Base-by-base conservation (phyloP, 176 grass and related monocot genomes). In the Tillandsia leiboldiana region DNA sequence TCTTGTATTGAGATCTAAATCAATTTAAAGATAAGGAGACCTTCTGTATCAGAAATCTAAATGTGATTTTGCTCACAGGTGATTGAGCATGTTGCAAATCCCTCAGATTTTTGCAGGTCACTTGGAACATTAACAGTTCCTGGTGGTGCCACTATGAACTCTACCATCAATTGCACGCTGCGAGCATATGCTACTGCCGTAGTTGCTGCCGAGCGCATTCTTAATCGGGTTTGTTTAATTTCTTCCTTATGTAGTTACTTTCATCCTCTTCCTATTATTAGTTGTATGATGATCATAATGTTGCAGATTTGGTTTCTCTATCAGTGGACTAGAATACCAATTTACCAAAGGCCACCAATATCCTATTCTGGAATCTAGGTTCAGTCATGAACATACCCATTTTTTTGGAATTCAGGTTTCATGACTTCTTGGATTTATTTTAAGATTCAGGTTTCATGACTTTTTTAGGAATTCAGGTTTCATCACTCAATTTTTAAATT, bases 41-140 rank as follows among this genome's bases (percentile, higher is more conserved):
- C 14, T 22, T 1, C 8, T 22, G 15, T 59, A 62, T 67, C 20
- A 66, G 10, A 14, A 48, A 75, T 68, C 72, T 50, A 33, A 8
- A 58, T 49, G 22, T 79, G 62, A 20, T 63, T 80, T 67, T 85
- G 5, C 12, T 79, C 87, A 66, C 81, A 97, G 93, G 93, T 97
- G 74, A 97, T 97, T 66, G 93, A 97, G 65, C 93, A 97, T 15
- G 93, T 97, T 28, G 84, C 84, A 72, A 79, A 83, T 77, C 86
- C 93, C 56, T 48, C 62, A 56, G 89, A 90, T 18, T 97, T 97
- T 49, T 97, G 93, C 70, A 73, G 90, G 77, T 97, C 86, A 51
- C 81, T 97, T 22, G 81, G 79, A 54, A 83, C 79, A 69, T 63
- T 97, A 66, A 83, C 86, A 92, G 74, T 47, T 85, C 79, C 83